These are phyloP conservation scores for Escallonia herrerae DNA, from an alignment of 129 eudicot species.

Conservation along the genomic window DNA sequence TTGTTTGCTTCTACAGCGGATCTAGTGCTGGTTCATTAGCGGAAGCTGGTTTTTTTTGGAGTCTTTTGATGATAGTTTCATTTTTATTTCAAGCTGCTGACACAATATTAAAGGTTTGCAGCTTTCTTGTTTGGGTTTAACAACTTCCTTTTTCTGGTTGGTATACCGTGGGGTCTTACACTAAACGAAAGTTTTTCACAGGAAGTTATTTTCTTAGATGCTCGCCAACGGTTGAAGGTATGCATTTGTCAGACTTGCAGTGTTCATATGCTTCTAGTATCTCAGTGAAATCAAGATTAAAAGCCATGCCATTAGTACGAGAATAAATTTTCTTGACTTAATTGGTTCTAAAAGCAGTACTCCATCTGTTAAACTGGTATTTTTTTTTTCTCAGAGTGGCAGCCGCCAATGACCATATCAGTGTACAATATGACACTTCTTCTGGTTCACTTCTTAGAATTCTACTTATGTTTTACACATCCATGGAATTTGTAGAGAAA, in stretches of 20 bases:
- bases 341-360: too few species aligned
- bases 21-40: conserved; percentile 87
- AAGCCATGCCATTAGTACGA: too few species aligned
- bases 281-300: too few species aligned
- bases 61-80: conserved; percentile 79
- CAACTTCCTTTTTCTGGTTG: conserved; percentile 3
- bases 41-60: conserved; percentile 92
- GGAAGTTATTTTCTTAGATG: conserved; percentile 87
- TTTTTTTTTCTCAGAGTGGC: too few species aligned
- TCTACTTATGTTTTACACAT: too few species aligned
- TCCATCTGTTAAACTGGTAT: too few species aligned
- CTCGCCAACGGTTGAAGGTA: conserved; percentile 71
- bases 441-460: too few species aligned
- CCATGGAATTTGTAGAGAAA: too few species aligned
- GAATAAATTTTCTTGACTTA: too few species aligned
- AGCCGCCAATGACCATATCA: too few species aligned
- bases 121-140: conserved; percentile 6
- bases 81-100: conserved; percentile 95
- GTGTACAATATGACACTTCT: too few species aligned
- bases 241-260: conserved; percentile 2
- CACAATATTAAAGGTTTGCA: conserved; percentile 77
- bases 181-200: conserved; percentile 27
- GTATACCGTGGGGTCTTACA: conserved; percentile 12
- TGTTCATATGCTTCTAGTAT: conserved; percentile 9
- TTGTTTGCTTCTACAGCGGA: conserved; percentile 57